These are phyloP conservation scores for Lepiota venenata DNA, from an alignment of 768 basidiomycete genomes.

Conservation along the genomic window DNA sequence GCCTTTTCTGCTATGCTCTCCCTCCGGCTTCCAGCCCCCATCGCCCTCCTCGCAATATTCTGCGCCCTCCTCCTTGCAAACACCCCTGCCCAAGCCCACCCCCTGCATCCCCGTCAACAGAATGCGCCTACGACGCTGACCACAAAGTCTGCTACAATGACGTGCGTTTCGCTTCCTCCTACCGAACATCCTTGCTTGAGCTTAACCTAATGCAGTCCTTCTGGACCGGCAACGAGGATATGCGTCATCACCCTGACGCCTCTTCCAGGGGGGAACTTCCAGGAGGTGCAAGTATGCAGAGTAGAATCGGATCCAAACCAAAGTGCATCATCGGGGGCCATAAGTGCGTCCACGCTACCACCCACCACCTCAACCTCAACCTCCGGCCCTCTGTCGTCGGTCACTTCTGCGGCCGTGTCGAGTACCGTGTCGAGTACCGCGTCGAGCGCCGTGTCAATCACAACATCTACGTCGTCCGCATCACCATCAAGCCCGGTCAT, in stretches of 20 bases:
- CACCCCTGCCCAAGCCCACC: conserved; percentile 31
- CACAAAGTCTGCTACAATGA: conserved; percentile 41
- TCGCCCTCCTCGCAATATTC: conserved; percentile 36
- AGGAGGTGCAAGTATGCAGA: conserved; percentile 53
- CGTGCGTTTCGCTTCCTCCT: conserved; percentile 33
- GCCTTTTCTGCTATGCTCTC: conserved; percentile 37
- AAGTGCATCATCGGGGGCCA: conserved; percentile 10
- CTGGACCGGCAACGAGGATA: conserved; percentile 52
- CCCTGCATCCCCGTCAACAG: conserved; percentile 31
- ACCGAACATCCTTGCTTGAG: not conserved
- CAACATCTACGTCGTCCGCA: not conserved
- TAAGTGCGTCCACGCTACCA: not conserved
- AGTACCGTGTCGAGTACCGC: not conserved
- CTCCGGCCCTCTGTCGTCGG: conserved; percentile 1
- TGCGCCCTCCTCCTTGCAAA: conserved; percentile 33
- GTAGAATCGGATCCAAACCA: conserved; percentile 26
- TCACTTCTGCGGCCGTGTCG: conserved; percentile 10
- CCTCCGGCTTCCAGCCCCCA: conserved; percentile 23
- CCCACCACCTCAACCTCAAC: not conserved
- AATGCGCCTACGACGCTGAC: conserved; percentile 24
- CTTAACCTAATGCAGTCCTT: conserved; percentile 30
- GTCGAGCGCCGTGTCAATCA: not conserved
- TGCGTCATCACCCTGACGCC: conserved; percentile 59
- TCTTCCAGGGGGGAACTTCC: conserved; percentile 42
- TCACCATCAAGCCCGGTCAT: not conserved